These are phyloP conservation scores for Blastobotrys proliferans DNA, from an alignment of 1,139 yeast species.

Conservation along the genomic window DNA sequence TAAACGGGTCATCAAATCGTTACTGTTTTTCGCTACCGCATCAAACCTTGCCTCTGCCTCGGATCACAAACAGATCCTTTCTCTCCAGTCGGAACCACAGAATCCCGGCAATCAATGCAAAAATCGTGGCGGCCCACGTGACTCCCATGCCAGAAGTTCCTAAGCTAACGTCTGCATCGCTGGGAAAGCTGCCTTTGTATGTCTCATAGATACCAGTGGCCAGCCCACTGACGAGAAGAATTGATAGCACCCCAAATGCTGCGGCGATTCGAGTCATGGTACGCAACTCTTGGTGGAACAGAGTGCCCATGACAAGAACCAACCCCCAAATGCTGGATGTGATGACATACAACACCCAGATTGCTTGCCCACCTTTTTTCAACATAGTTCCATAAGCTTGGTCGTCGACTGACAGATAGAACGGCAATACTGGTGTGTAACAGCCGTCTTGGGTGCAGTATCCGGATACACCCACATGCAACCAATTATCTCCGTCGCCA, in stretches of 20 bases:
- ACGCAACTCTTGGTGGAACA: background rate
- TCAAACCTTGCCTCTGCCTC: too few species aligned
- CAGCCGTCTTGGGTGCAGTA: slow-evolving; percentile 8
- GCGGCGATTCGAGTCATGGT: background rate
- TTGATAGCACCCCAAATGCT: background rate
- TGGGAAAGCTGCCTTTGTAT: background rate
- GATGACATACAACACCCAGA: slow-evolving; percentile 8
- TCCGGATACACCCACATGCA: slow-evolving; percentile 6
- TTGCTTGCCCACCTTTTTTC: slow-evolving; percentile 7
- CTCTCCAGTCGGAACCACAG: too few species aligned
- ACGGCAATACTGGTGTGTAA: slow-evolving; percentile 6
- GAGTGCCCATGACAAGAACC: background rate
- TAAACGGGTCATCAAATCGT: too few species aligned
- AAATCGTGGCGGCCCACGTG: slow-evolving; percentile 2
- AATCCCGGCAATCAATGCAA: background rate
- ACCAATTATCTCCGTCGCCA: slow-evolving; percentile 1
- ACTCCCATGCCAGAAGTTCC: slow-evolving; percentile 4
- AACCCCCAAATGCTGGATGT: slow-evolving; percentile 3
- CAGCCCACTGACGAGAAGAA: slow-evolving; percentile 2
- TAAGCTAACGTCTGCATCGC: background rate
- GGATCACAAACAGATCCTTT: too few species aligned
- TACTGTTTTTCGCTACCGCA: too few species aligned
- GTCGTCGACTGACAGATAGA: background rate
- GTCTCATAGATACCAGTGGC: slow-evolving; percentile 7
- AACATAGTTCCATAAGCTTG: background rate